These are phyloP conservation scores for Vicia sativa DNA, from an alignment of 306 rosid genomes.

Conservation along the genomic window DNA sequence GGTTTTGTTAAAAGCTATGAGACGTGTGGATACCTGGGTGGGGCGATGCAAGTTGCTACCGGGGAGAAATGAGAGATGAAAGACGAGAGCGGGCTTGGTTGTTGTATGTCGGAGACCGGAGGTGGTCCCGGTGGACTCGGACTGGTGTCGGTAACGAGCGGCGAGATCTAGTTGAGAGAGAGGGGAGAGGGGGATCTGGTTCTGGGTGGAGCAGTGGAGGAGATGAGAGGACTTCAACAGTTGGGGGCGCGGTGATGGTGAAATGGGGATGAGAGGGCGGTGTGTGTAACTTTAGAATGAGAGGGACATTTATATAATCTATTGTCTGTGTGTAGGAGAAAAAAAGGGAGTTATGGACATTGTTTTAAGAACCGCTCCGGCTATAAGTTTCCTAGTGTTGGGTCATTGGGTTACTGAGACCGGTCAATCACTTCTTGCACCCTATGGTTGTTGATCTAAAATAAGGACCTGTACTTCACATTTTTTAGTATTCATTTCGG, in stretches of 20 bases:
- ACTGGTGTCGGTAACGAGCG: too few relatives aligned
- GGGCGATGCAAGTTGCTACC: background rate
- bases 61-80: background rate
- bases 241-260: background rate
- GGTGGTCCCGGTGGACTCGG: too few relatives aligned
- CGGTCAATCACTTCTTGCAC: too few relatives aligned
- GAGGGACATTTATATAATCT: background rate
- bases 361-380: too few relatives aligned
- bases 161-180: background rate
- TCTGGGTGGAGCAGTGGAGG: background rate
- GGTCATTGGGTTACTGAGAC: too few relatives aligned
- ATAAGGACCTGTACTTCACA: too few relatives aligned
- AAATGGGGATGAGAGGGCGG: background rate
- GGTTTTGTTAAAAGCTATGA: background rate
- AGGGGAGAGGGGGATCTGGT: background rate
- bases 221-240: background rate
- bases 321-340: too few relatives aligned
- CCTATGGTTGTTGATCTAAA: too few relatives aligned
- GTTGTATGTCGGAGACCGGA: too few relatives aligned
- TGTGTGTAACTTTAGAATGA: background rate
- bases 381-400: too few relatives aligned
- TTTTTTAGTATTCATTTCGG: too few relatives aligned
- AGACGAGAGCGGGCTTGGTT: background rate
- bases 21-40: background rate
- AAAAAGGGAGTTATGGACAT: too few relatives aligned